Conservation (phyloP, 2,329 filamentous ascomycete genomes). For the Phyllosticta citrichinensis region DNA sequence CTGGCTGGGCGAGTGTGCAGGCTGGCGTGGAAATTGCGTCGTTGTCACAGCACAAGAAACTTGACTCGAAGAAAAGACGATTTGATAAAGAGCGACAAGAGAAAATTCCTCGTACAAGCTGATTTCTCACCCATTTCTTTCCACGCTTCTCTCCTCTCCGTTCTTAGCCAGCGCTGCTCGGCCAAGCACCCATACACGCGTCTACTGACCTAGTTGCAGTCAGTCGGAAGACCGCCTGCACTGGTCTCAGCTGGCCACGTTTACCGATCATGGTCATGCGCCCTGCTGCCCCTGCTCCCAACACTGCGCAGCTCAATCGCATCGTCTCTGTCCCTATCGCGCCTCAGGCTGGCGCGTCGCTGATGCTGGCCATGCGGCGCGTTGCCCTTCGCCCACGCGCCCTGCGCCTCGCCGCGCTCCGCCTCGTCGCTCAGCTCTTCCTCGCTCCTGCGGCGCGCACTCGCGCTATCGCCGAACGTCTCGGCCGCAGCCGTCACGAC, state of each 20-base stretch:
- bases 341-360: constrained; percentile 16
- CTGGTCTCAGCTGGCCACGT: neutral
- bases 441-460: constrained; percentile 16
- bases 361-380: constrained; percentile 9
- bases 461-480: neutral
- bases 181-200: neutral
- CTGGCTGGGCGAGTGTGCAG: too few relatives aligned
- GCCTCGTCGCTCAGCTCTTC: constrained; percentile 21
- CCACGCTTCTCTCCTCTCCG: neutral
- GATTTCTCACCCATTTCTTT: neutral
- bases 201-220: too few relatives aligned
- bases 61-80: neutral
- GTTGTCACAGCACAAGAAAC: too few relatives aligned
- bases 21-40: too few relatives aligned
- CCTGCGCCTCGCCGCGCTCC: constrained; percentile 11
- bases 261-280: neutral
- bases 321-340: constrained; percentile 5
- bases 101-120: neutral
- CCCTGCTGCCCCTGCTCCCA: neutral
- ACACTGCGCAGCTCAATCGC: constrained; percentile 15
- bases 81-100: neutral
- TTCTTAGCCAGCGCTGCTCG: too few relatives aligned
- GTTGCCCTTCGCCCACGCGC: constrained; percentile 4
- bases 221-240: neutral
- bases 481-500: neutral